Evolutionary conservation across 208 protist genomes (phyloP), one percentile per base, ranked within the genome.

Genomic region (Leishmania martiniquensis): DNA sequence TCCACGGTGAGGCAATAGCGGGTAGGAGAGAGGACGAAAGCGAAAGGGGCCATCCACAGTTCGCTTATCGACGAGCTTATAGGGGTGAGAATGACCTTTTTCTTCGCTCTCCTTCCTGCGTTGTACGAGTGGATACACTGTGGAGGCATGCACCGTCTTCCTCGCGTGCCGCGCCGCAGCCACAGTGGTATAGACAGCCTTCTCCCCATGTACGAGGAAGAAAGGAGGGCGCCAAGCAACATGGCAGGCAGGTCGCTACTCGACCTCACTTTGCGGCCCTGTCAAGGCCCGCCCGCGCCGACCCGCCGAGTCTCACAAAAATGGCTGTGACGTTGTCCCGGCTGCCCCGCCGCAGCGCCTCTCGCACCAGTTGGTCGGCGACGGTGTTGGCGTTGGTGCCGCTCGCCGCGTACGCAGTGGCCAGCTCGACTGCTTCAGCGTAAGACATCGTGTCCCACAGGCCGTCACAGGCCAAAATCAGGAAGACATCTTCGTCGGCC

Each of bases 361-460:
- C 88, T 37, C 90, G 60, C 15, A 93, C 86, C 25, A 96, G 83
- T 57, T 85, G 85, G 80, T 96, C 89, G 0, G 90, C 87, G 51
- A 96, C 85, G 20, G 52, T 73, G 44, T 92, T 76, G 44, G 89
- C 82, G 4, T 78, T 49, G 5, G 75, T 75, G 17, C 86, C 88
- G 7, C 52, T 72, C 12, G 69, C 76, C 75, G 88, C 66, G 75
- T 72, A 62, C 52, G 85, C 62, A 62, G 77, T 75, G 63, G 88
- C 94, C 59, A 93, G 84, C 45, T 95, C 83, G 25, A 96, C 85
- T 32, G 95, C 96, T 71, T 94, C 88, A 45, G 89, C 87, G 76
- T 98, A 94, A 7, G 89, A 89, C 78, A 98, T 92, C 9, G 91
- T 91, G 77, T 98, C 96, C 93, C 94, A 98, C 72, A 98, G 79